These are phyloP conservation scores for Fusarium multiceps DNA, from an alignment of 2,329 filamentous ascomycete species.

Conservation along the genomic window DNA sequence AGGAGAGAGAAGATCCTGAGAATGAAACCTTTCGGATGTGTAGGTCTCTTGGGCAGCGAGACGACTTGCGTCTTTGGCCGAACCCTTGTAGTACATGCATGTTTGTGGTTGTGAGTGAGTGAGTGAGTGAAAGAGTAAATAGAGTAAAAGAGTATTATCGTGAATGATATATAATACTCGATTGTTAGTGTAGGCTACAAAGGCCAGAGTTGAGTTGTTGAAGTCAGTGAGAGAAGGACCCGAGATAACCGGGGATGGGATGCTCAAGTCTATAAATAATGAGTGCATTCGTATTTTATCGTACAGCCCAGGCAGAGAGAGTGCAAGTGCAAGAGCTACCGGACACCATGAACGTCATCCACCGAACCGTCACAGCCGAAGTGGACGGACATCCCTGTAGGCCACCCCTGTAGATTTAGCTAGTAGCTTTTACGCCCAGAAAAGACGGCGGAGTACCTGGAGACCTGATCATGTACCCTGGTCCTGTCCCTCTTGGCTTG, in stretches of 20 bases:
- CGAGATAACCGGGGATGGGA: slow-evolving; percentile 32
- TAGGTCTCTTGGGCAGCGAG: slow-evolving; percentile 51
- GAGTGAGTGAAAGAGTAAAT: background rate
- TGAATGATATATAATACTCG: slow-evolving; percentile 33
- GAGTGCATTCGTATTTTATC: slow-evolving; percentile 28
- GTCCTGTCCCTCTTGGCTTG: slow-evolving; percentile 3
- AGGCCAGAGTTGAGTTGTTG: slow-evolving; percentile 29
- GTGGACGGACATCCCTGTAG: slow-evolving; percentile 22
- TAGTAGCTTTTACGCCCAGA: slow-evolving; percentile 1
- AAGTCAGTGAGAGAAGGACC: background rate
- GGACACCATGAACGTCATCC: slow-evolving; percentile 36
- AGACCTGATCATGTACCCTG: slow-evolving; percentile 26
- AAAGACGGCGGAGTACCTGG: slow-evolving; percentile 8
- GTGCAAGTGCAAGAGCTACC: slow-evolving; percentile 16
- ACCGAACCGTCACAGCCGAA: slow-evolving; percentile 37
- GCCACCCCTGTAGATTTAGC: background rate
- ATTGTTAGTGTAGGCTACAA: slow-evolving; percentile 17
- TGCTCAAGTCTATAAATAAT: slow-evolving; percentile 40
- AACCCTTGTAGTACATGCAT: slow-evolving; percentile 55
- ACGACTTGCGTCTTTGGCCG: slow-evolving; percentile 51
- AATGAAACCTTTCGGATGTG: slow-evolving; percentile 57
- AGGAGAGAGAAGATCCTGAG: slow-evolving; percentile 54
- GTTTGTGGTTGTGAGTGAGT: slow-evolving; percentile 27
- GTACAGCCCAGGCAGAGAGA: background rate
- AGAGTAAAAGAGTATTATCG: slow-evolving; percentile 9